Percentiles rank a stretch among this genome's conserved stretches.
Conservation (phyloP, 768 basidiomycete genomes). For the Amanita rubescens region DNA sequence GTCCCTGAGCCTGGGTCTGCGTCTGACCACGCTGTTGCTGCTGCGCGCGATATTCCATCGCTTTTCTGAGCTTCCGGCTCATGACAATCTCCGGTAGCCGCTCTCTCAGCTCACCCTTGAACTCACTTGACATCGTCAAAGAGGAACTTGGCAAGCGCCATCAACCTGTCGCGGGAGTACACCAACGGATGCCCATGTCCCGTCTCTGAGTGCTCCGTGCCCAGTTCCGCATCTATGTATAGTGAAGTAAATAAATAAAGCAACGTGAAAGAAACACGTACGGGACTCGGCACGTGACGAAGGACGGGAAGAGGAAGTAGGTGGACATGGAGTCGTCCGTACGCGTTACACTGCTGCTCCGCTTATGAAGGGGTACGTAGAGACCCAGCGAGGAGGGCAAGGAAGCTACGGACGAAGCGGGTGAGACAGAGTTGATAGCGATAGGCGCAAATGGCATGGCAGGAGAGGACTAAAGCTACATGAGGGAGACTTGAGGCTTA, state of each 20-base stretch:
- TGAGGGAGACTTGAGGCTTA: not conserved
- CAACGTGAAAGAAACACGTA: conserved; percentile 6
- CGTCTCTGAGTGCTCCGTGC: not conserved
- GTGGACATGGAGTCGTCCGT: conserved; percentile 1
- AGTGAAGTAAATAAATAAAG: no score
- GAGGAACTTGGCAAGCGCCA: conserved; percentile 22
- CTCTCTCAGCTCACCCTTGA: conserved; percentile 18
- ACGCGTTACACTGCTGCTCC: conserved; percentile 12
- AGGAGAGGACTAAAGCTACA: not conserved
- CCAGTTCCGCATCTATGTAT: conserved; percentile 6
- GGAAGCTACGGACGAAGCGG: conserved; percentile 4
- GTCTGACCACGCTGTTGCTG: conserved; percentile 6
- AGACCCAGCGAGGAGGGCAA: conserved; percentile 19
- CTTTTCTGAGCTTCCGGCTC: conserved; percentile 22
- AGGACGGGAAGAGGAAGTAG: conserved; percentile 13
- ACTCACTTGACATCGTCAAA: conserved; percentile 18
- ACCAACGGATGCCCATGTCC: conserved; percentile 10
- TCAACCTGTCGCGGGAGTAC: conserved; percentile 19
- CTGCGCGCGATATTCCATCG: conserved; percentile 19
- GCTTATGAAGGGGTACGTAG: conserved; percentile 37
- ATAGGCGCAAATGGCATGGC: not conserved
- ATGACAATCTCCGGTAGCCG: conserved; percentile 20
- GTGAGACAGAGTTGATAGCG: not conserved
- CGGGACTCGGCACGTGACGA: conserved; percentile 15
- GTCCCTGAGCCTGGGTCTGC: not conserved